A percentile compares a stretch with the other conserved stretches of the same genome.
These are phyloP conservation scores for Sporothrix curviconia DNA, from an alignment of 2,329 filamentous ascomycete species.

Conservation along the genomic window DNA sequence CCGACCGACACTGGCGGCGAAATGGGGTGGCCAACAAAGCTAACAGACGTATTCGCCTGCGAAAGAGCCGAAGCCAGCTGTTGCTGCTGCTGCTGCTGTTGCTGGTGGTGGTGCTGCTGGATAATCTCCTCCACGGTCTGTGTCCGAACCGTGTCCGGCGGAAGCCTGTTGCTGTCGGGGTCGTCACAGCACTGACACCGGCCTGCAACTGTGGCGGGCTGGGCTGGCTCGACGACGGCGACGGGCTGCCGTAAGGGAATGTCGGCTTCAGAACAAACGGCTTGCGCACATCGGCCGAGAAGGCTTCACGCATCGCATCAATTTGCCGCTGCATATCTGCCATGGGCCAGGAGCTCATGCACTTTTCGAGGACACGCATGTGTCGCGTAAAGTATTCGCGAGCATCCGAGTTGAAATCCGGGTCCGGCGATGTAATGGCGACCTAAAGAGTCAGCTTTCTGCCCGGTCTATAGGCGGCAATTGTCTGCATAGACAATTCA, in stretches of 20 bases:
- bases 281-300: constrained; percentile 77
- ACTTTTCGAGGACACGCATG: constrained; percentile 87
- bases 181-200: constrained; percentile 3
- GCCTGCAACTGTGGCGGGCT: constrained; percentile 15
- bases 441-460: constrained; percentile 48
- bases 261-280: constrained; percentile 83
- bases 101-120: constrained; percentile 36
- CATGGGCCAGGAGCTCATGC: constrained; percentile 77
- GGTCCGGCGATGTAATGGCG: constrained; percentile 86
- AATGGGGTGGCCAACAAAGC: constrained; percentile 51
- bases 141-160: constrained; percentile 39
- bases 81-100: constrained; percentile 27
- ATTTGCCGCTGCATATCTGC: constrained; percentile 87
- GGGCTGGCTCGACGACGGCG: constrained; percentile 32
- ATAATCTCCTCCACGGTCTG: constrained; percentile 43
- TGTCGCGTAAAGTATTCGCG: constrained; percentile 85
- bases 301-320: constrained; percentile 80
- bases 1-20: constrained; percentile 73
- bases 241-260: constrained; percentile 81
- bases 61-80: constrained; percentile 47
- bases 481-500: not conserved
- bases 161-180: constrained; percentile 41
- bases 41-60: constrained; percentile 40
- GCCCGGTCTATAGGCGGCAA: not conserved
- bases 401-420: constrained; percentile 76